Base-by-base conservation (phyloP, 257 asterid species). In the Nyctanthes arbortristis region DNA sequence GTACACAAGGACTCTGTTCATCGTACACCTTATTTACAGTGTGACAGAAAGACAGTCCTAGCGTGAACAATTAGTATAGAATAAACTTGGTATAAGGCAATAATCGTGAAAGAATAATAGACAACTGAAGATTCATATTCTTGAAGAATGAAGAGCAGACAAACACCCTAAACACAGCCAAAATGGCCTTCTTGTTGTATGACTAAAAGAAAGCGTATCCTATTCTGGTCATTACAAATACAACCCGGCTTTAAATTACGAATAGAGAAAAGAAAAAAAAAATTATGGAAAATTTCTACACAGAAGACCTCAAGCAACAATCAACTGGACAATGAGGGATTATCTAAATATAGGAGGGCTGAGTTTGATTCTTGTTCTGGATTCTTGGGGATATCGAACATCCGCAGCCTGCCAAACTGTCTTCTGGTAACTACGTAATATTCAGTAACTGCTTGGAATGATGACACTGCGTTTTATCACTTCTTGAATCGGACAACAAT, bases 401-500 rank as follows among this genome's bases (percentile, higher is more conserved):
- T 59, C 32, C 69, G 24, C 20, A 40, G 62, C 65, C 69, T 63
- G 65, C 32, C 69, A 74, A 66, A 45, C 68, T 18, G 47, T 30
- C 74, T 43, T 61, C 68, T 37, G 66, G 69, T 39, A 32, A 59
- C 37, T 37, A 71, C 68, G 49, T 27, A 75, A 77, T 71, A 73
- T 79, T 79, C 80, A 80, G 71, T 67, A 76, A 64, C 75, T 66
- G 61, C 78, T 47, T 63, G 64, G 39, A 30, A 33, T 7, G 76
- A 68, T 2, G 36, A 61, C 5, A 57, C 45, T 34, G 43, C 4
- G 40, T 55, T 7, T 57, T 58, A n/a, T 74, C 72, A 79, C 71
- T 71, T 79, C 77, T 75, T 79, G 82, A 90, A 93, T 8, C 90
- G 92, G 67, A 93, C 84, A 18, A 93, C 95, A 10, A 93, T 76